These are phyloP conservation scores for Huntiella omanensis DNA, from an alignment of 2,329 filamentous ascomycete species.

Conservation along the genomic window DNA sequence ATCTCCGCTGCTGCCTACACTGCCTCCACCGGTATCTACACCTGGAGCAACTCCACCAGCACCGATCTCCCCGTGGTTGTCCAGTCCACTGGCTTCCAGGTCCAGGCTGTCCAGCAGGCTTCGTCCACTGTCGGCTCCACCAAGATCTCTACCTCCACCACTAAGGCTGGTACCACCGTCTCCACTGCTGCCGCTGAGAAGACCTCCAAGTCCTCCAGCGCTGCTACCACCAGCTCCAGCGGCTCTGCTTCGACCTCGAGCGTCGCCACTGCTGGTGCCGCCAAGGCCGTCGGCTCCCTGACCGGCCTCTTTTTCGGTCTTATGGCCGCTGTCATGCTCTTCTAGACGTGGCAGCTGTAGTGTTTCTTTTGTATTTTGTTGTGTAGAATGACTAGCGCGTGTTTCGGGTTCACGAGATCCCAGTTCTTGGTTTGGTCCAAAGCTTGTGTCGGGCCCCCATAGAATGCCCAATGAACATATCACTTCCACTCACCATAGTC, in stretches of 20 bases:
- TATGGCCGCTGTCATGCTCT: background rate
- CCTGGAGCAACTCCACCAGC: background rate
- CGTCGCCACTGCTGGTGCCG: background rate
- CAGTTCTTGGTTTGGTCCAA: background rate
- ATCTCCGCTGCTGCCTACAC: background rate
- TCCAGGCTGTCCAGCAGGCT: no score
- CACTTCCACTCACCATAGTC: conserved; percentile 4
- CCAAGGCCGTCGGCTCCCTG: background rate
- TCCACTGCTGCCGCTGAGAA: conserved; percentile 3
- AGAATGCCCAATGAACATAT: background rate
- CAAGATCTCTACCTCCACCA: background rate
- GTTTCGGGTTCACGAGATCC: background rate
- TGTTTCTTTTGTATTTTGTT: background rate
- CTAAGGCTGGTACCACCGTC: background rate
- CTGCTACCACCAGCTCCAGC: background rate
- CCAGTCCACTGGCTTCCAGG: no score
- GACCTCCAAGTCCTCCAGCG: background rate
- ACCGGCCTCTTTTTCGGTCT: background rate
- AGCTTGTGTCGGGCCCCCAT: background rate
- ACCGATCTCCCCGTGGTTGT: no score
- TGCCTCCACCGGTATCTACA: background rate
- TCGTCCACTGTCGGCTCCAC: background rate
- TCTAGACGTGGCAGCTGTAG: background rate
- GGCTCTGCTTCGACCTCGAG: background rate
- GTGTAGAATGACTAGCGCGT: background rate